A percentile compares a stretch with the other conserved stretches of the same genome.
Evolutionary conservation across 306 rosid genomes (phyloP).

Genomic region (Cicer cuneatum): DNA sequence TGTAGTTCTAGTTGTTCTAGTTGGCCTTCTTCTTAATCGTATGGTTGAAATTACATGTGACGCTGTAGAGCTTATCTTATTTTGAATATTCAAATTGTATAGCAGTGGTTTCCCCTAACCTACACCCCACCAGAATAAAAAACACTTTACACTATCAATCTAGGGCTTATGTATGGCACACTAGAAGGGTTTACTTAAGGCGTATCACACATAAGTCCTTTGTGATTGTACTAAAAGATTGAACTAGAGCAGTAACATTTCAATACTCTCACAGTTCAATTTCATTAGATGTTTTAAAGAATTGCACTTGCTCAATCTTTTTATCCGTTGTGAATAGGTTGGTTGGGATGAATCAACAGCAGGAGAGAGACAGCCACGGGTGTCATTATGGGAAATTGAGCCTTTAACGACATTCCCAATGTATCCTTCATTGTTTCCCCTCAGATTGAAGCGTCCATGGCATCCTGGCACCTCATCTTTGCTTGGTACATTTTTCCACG

Average conservation of each 20-base stretch:
- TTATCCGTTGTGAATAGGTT: slow-evolving; percentile 58
- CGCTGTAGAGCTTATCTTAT: background rate
- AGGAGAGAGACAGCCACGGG: slow-evolving; percentile 91
- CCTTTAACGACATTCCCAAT: slow-evolving; percentile 91
- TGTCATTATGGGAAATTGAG: slow-evolving; percentile 93
- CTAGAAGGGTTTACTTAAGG: background rate
- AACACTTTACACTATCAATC: background rate
- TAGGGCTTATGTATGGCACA: background rate
- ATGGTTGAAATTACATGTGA: background rate
- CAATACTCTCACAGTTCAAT: slow-evolving; percentile 8
- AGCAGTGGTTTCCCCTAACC: slow-evolving; percentile 6
- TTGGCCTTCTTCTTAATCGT: no score
- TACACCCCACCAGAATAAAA: slow-evolving; percentile 5
- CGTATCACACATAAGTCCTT: background rate
- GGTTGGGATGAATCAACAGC: slow-evolving; percentile 98
- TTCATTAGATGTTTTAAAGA: slow-evolving; percentile 4
- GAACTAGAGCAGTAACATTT: background rate
- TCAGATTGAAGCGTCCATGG: slow-evolving; percentile 90
- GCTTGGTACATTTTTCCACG: slow-evolving; percentile 56
- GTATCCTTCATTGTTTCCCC: slow-evolving; percentile 92
- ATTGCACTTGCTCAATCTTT: slow-evolving; percentile 25
- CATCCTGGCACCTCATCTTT: slow-evolving; percentile 82
- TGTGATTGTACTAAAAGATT: slow-evolving; percentile 9
- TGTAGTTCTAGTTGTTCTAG: no score
- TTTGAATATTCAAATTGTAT: background rate